Evolutionary conservation across 2,329 filamentous ascomycete genomes (phyloP).

Genomic region (Nemania bipapillata): DNA sequence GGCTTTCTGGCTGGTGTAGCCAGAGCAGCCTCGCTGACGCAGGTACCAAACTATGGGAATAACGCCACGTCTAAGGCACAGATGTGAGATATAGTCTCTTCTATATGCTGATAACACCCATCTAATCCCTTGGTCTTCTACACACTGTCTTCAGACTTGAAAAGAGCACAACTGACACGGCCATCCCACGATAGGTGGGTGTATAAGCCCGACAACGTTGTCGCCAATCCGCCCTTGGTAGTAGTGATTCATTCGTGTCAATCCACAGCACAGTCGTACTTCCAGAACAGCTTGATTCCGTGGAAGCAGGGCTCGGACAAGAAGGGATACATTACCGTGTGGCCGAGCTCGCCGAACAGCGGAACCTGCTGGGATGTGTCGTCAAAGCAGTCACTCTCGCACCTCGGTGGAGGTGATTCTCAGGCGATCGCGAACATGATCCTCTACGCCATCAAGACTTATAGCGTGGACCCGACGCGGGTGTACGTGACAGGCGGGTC

Average conservation of each 20-base stretch:
- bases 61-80: conserved; percentile 53
- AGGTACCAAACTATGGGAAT: conserved; percentile 52
- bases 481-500: conserved; percentile 54
- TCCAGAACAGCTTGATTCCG: conserved; percentile 53
- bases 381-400: conserved; percentile 54
- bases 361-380: conserved; percentile 68
- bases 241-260: conserved; percentile 56
- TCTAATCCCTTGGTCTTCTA: background rate
- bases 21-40: conserved; percentile 50
- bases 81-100: conserved; percentile 46
- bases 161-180: conserved; percentile 12
- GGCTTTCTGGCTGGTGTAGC: conserved; percentile 43
- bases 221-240: conserved; percentile 51
- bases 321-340: conserved; percentile 60
- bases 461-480: conserved; percentile 47
- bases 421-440: conserved; percentile 56
- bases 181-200: conserved; percentile 43
- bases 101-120: background rate
- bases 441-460: conserved; percentile 49
- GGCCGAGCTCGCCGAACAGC: conserved; percentile 62
- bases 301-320: conserved; percentile 51
- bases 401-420: conserved; percentile 52
- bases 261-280: conserved; percentile 52
- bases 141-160: background rate
- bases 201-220: conserved; percentile 53